Base-by-base conservation (phyloP, 768 basidiomycete species). In the Dioszegia crocea region DNA sequence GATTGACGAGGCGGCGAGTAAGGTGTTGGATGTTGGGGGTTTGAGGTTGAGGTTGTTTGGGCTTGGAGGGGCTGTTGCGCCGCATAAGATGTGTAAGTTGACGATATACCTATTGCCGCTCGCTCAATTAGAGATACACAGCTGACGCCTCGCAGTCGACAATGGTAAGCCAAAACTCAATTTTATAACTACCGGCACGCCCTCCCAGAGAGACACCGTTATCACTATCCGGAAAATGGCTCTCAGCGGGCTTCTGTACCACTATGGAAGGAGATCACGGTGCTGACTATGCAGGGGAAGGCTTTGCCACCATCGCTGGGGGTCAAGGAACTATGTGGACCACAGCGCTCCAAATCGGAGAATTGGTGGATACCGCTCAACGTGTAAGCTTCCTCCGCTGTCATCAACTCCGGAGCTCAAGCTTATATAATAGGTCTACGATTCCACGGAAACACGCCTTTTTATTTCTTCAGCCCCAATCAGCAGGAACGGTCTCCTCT, bases 271-370 rank as follows among this genome's bases (percentile, higher is more conserved):
- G 33, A 33, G 33, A 33, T 33, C 33, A 33, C 33, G 33, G 33
- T n/a, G 16, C 60, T 68, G 38, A 64, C 36, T 14, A 4, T 33
- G 3, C 31, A 74, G 73, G 94, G 0, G 90, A 94, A 47, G 94
- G 93, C 2, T 85, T 80, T 44, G 93, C 91, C 11, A 97, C 94
- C n/a, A 96, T 99, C 63, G 94, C 96, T 0, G 96, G 96, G 33
- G 96, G 92, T 1, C 88, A 91, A 70, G 96, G 96, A 29, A 98
- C 93, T 19, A 94, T 98, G 87, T 99, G 96, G 96, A 89, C 91
- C 0, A 98, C 94, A 0, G 89, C 91, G 4, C 83, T 99, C 24
- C 96, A 99, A 77, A 89, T 99, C 39, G 96, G 96, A 59, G 94
- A 99, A 77, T 87, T 99, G 50, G 88, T 98, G 46, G 96, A 98